Evolutionary conservation across 2,329 filamentous ascomycete species (phyloP), one percentile per base, ranked within the genome.

Genomic region (Cordyceps pruinosa): DNA sequence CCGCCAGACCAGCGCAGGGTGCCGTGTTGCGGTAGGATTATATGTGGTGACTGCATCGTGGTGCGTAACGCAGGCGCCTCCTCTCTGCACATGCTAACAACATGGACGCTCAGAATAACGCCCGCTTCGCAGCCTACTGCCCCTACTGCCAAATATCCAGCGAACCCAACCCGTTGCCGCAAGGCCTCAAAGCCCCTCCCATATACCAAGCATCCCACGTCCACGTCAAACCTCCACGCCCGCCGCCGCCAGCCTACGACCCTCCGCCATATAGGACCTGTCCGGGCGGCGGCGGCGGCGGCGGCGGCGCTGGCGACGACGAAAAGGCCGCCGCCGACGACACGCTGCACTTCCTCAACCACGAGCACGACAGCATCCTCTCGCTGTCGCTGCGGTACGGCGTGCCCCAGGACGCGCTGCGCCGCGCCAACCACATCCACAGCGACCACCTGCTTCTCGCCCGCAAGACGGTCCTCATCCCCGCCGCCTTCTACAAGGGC

Each of bases 141-240:
- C 89, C 89, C 0, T 93, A 88, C 70, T 94, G 89, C 68, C 89
- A 93, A 70, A 81, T 90, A 63, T 85, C 85, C 5, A 79, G 75
- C 45, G 74, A 72, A 5, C 82, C 85, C 3, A 82, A 82, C 21
- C 65, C 71, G 8, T 70, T 85, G 4, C 76, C 84, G 1, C 84
- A 84, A 70, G 84, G 86, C 12, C 76, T 90, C 25, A 81, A 78
- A 65, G 82, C 87, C 59, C 86, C 87, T n/a, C 87, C 87, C 1
- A 76, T 81, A 12, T 90, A 90, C 74, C 73, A 65, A 32, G 60
- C 66, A 47, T 69, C 73, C 49, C 51, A 45, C 2, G 17, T 21
- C 12, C 5, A 21, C 34, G 25, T 25, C 42, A 23, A 8, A 26
- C 41, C 10, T 13, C 41, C 25, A 37, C 45, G 21, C 17, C 45